These are phyloP conservation scores for Chrysanthemum lavandulifolium DNA, from an alignment of 129 eudicot species.

Conservation along the genomic window DNA sequence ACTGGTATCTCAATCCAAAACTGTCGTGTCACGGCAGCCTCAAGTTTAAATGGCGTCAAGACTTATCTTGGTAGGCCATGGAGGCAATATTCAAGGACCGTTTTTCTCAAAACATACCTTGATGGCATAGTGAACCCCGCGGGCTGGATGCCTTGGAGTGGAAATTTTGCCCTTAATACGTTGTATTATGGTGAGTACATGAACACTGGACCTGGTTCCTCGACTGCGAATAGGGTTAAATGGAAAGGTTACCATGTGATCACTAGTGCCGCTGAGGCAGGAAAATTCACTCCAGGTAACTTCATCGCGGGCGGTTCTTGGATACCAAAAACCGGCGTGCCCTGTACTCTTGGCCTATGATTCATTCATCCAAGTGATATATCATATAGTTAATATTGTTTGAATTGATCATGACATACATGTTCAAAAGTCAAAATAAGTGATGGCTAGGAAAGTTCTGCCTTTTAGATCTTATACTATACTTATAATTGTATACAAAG, in stretches of 20 bases:
- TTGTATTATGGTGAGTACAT: conserved; percentile 67
- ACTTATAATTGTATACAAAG: no score
- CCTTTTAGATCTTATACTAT: neutral
- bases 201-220: conserved; percentile 68
- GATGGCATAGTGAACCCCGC: conserved; percentile 50
- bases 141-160: conserved; percentile 77
- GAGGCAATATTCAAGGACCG: conserved; percentile 66
- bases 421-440: neutral
- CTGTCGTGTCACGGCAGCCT: conserved; percentile 46
- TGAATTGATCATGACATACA: conserved; percentile 20
- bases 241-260: conserved; percentile 74
- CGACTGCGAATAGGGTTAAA: conserved; percentile 46
- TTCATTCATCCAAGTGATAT: conserved; percentile 1
- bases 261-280: conserved; percentile 46
- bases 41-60: conserved; percentile 45
- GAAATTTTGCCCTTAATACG: conserved; percentile 53
- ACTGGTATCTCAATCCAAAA: conserved; percentile 67
- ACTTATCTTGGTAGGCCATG: conserved; percentile 76
- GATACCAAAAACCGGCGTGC: conserved; percentile 58
- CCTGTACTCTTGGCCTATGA: conserved; percentile 53
- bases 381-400: neutral
- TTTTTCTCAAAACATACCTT: conserved; percentile 46
- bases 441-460: neutral
- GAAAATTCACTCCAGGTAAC: conserved; percentile 43
- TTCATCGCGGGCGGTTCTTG: conserved; percentile 65